Base-by-base conservation (phyloP, 2,329 filamentous ascomycete genomes). In the Ophiostoma sp. region DNA sequence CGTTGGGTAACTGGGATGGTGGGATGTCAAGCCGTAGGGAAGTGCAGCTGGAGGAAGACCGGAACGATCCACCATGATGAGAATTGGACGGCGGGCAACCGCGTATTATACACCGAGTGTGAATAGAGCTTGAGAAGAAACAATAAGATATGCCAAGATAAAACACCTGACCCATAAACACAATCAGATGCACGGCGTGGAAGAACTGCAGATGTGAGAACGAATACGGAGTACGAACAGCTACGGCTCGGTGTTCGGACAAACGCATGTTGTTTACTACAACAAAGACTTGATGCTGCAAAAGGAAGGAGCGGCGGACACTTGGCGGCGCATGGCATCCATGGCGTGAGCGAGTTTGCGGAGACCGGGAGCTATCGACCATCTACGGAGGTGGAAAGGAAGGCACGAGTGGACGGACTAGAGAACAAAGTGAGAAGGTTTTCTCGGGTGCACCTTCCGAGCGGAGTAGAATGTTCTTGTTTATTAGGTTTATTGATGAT, bases 291-390 rank as follows among this genome's bases (percentile, higher is more conserved):
- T 8, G 6, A 2, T 52, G n/a, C 50, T 11, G n/a, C 31, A 66
- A 66, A n/a, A 25, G 36, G 36, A 66, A 66, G 19, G 25, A 9
- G 45, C 31, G 19, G 22, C 19, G 42, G 45, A 52, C 5, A 50
- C 25, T 50, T 50, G 42, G 61, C n/a, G 12, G 17, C 33, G 61
- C 61, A 17, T 66, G 22, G 61, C 61, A 28, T 28, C 22, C 61
- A 33, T 50, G 45, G 42, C 28, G 64, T 73, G 72, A 73, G 72
- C 66, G 66, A 73, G 66, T 70, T 73, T 73, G 66, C 66, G 72
- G 72, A 55, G 57, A 61, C 50, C 61, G 61, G 39, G 4, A 8
- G n/a, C 45, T 31, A 25, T 25, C 11, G 25, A 15, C n/a, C n/a
- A n/a, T n/a, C n/a, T n/a, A 48, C 64, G 28, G 66, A 12, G 25